These are phyloP conservation scores for Orychophragmus violaceus DNA, from an alignment of 345 rosid genomes.

Conservation along the genomic window DNA sequence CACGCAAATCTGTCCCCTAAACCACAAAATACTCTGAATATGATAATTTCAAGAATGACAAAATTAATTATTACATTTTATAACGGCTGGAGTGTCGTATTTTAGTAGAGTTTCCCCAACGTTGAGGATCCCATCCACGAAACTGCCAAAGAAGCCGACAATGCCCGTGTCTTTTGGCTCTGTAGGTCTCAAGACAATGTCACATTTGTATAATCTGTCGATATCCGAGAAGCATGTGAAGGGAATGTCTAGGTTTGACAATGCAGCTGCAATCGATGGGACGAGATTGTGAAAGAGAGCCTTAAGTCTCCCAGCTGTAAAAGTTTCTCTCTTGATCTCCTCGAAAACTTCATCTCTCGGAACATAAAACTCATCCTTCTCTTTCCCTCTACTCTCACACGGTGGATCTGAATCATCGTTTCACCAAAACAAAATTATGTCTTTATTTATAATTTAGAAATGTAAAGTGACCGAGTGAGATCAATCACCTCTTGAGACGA, in stretches of 20 bases:
- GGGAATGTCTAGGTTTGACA: slow-evolving; percentile 71
- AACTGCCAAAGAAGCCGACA: slow-evolving; percentile 26
- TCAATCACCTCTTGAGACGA: slow-evolving; percentile 44
- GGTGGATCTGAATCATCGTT: slow-evolving; percentile 63
- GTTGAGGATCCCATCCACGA: slow-evolving; percentile 45
- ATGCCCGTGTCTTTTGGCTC: slow-evolving; percentile 26
- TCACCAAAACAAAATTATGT: not conserved
- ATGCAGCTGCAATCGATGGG: slow-evolving; percentile 70
- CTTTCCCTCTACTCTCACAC: slow-evolving; percentile 70
- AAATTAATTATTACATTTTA: slow-evolving; percentile 48
- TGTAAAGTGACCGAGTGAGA: slow-evolving; percentile 9
- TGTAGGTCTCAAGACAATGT: slow-evolving; percentile 45
- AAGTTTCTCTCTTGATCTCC: slow-evolving; percentile 78
- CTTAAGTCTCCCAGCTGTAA: slow-evolving; percentile 78
- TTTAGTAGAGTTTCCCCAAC: slow-evolving; percentile 55
- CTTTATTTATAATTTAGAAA: not conserved
- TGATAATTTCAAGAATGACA: not conserved
- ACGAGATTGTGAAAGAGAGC: slow-evolving; percentile 89
- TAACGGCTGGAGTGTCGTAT: slow-evolving; percentile 74
- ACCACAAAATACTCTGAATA: not conserved
- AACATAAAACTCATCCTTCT: slow-evolving; percentile 79
- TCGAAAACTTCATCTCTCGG: slow-evolving; percentile 95
- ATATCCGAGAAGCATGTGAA: slow-evolving; percentile 91
- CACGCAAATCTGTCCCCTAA: slow-evolving; percentile 90
- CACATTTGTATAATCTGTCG: slow-evolving; percentile 59